Base-by-base conservation (phyloP, 352 stramenopile species). In the Phytophthora sansomeana region DNA sequence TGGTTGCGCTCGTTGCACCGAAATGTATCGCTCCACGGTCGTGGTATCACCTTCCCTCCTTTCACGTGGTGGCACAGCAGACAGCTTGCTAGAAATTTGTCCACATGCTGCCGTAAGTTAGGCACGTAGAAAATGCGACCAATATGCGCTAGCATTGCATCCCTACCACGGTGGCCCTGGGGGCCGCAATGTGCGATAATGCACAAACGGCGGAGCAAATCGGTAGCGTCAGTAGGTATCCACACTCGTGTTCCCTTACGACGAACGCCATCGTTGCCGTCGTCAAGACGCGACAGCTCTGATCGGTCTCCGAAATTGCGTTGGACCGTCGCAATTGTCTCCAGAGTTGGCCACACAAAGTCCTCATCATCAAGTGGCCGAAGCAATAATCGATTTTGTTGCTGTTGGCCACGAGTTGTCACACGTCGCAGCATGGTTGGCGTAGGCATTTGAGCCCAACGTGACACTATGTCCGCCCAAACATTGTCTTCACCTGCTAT, bases 21-120 rank as follows among this genome's bases (percentile, higher is more conserved):
- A 11, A 49, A 63, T 3, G n/a, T 56, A 47, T 65, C 58, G 8
- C 28, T 48, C 48, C 16, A 59, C 5, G 41, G 58, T 13, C 39
- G 46, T 39, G 39, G 58, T 35, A 63, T 32, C 9, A 65, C 46
- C 46, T 50, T 65, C 17, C 26, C 47, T 17, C 56, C 58, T 17
- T 65, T 58, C 19, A 65, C 38, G 47, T 58, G 58, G 9, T 66
- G 48, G 19, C 48, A 58, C 36, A 66, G 39, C 19, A 58, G 58
- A 29, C 16, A 66, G 48, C 36, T 58, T 14, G 11, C 29, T 29
- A 66, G 16, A 29, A 64, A 58, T 28, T 39, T 42, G 38, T 53
- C 47, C 47, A 65, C 58, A n/a, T 16, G 47, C 17, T 52, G 48
- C 1, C 26, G 33, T 6, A 66, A 38, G 39, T 66, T 21, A 7